Evolutionary conservation across 495 filamentous ascomycete species (phyloP).

Genomic region (Amniculicola lignicola): DNA sequence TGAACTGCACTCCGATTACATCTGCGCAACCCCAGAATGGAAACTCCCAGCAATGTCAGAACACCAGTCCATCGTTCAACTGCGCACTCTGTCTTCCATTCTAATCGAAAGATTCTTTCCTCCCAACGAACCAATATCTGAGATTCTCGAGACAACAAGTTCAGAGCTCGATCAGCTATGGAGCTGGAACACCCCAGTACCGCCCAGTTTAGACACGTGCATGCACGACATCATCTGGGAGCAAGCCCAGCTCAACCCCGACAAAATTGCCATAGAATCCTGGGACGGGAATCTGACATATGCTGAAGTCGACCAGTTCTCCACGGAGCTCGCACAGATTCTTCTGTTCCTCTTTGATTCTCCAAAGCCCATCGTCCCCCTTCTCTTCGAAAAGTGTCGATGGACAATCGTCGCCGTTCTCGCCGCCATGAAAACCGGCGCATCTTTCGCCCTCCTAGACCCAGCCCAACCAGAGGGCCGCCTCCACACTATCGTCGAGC

Average conservation of each 20-base stretch:
- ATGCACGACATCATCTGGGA: conserved; percentile 30
- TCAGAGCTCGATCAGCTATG: conserved; percentile 25
- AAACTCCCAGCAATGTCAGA: conserved; percentile 6
- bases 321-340: conserved; percentile 18
- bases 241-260: conserved; percentile 5
- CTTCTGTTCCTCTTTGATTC: background rate
- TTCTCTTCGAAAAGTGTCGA: conserved; percentile 28
- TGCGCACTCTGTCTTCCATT: conserved; percentile 5
- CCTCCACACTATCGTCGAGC: conserved; percentile 14
- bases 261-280: conserved; percentile 15
- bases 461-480: conserved; percentile 26
- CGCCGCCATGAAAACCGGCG: conserved; percentile 29
- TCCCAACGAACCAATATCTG: background rate
- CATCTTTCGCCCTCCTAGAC: conserved; percentile 16
- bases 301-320: conserved; percentile 21
- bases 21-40: conserved; percentile 2
- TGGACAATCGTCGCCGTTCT: conserved; percentile 31
- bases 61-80: conserved; percentile 4
- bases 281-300: conserved; percentile 30
- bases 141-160: background rate
- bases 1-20: background rate
- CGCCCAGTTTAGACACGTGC: conserved; percentile 12
- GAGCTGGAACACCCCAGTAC: conserved; percentile 24
- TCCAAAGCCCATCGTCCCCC: conserved; percentile 12
- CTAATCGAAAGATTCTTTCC: background rate